Base-by-base conservation (phyloP, 2,329 filamentous ascomycete species). In the Monosporascus ibericus region DNA sequence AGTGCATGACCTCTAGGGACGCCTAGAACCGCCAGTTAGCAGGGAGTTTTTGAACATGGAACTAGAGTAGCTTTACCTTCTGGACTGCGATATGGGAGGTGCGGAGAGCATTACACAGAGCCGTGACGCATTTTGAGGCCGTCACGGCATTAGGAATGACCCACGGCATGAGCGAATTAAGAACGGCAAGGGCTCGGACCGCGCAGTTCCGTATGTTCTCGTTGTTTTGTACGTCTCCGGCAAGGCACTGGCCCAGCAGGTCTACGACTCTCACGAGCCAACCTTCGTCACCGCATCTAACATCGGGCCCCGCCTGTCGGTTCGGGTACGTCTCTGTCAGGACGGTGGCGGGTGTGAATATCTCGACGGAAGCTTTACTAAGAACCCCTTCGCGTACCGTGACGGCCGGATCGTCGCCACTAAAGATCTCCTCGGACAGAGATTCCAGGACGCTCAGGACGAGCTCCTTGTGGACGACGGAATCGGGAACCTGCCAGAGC, bases 391-490 rank as follows among this genome's bases (percentile, higher is more conserved):
- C 89, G 58, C 92, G 84, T 63, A 96, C 75, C 17, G 88, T 87
- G 15, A 92, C 91, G 5, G 91, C 85, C 2, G 88, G 81, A 70
- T 97, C 94, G 65, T 97, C 94, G 37, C 89, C 85, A 60, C 88
- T 89, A 72, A 97, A 96, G 49, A 96, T 84, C 68, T 97, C 94
- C 61, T 97, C 94, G 3, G 92, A 95, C 36, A 99, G 78, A 18
- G 87, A 92, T 73, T 97, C 94, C 48, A 99, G 78, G 44, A 97
- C 82, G 54, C 87, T 87, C 36, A 99, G 79, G 34, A 96, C 92
- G 51, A 97, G 81, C 66, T 94, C 88, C 70, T 95, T 94, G 68
- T 86, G 81, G 7, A 80, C 80, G 34, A 78, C 71, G 25, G 80
- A 80, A 58, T 82, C 79, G 18, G 77, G 77, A 17, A 79, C 69